Conservation (phyloP, 495 filamentous ascomycete genomes). For the Penicillium soppii region DNA sequence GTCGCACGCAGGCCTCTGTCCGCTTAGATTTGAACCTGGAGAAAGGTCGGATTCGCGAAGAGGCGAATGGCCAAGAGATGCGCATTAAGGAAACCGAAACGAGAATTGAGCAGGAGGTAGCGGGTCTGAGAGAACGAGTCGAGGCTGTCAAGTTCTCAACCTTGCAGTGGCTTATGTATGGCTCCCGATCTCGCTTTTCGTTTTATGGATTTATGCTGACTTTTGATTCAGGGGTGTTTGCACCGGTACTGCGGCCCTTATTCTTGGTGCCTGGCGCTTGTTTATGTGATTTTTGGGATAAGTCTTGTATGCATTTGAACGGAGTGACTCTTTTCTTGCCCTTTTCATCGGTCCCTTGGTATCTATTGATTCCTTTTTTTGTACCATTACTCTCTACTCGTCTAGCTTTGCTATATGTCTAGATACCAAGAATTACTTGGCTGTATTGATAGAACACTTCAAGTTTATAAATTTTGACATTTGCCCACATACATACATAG, state of each 20-base stretch:
- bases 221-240: slow-evolving; percentile 71
- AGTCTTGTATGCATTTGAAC: slow-evolving; percentile 19
- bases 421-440: not conserved
- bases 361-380: slow-evolving; percentile 11
- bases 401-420: slow-evolving; percentile 5
- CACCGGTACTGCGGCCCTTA: slow-evolving; percentile 86
- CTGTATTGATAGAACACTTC: too few relatives aligned
- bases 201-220: slow-evolving; percentile 24
- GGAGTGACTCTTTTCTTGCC: slow-evolving; percentile 19
- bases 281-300: slow-evolving; percentile 52
- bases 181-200: slow-evolving; percentile 1
- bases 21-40: slow-evolving; percentile 92
- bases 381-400: slow-evolving; percentile 15
- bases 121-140: slow-evolving; percentile 82
- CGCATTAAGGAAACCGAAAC: slow-evolving; percentile 99
- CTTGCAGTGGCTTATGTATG: slow-evolving; percentile 91
- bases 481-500: too few relatives aligned
- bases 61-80: slow-evolving; percentile 94
- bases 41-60: slow-evolving; percentile 94
- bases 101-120: slow-evolving; percentile 96
- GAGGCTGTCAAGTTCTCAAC: slow-evolving; percentile 98
- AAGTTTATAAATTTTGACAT: too few relatives aligned
- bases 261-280: slow-evolving; percentile 94
- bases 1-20: slow-evolving; percentile 87
- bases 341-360: slow-evolving; percentile 12